Base-by-base conservation (phyloP, 345 rosid species). In the Physaria fendleri region DNA sequence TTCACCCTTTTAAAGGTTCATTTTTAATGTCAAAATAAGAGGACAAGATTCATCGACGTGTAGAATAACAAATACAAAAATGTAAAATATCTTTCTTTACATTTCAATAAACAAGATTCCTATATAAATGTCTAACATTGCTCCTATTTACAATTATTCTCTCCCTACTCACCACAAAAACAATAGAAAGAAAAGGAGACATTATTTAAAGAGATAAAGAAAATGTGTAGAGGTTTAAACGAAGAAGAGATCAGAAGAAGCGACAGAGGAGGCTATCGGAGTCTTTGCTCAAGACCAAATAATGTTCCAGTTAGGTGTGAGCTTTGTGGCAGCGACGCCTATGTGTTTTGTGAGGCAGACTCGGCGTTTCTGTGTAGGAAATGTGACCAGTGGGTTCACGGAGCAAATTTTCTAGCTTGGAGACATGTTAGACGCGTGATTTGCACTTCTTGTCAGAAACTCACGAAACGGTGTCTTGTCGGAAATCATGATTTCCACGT, bases 271-370 rank as follows among this genome's bases (percentile, higher is more conserved):
- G 64, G 63, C 16, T 62, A 69, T 15, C 59, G 58, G 56, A 62
- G 39, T 62, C 58, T 62, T 0, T 69, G 74, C 49, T 45, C 21
- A 58, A 55, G 46, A 11, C 50, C 38, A 9, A 55, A 25, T 49
- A 55, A 25, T 49, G 62, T 24, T 6, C 52, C 59, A 17, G 72
- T 78, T 21, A 50, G 51, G 12, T 90, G 97, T 60, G 95, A 79
- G 79, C 84, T 90, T 0, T 90, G 97, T 16, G 77, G 75, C 1
- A 43, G 75, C 3, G 65, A 65, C 42, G 95, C 95, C 14, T 51
- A 74, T 18, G 59, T 87, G 42, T 90, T 82, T 50, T 90, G 97
- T 65, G 87, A 77, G 56, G 97, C 97, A 1, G 97, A 90, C 59
- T 74, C 83, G 44, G 95, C 97, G 0, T 85, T 57, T 53, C 79